phyloP scores from a whole-genome alignment of 2,329 filamentous ascomycete genomes.

The Leptographium wingfieldii region DNA sequence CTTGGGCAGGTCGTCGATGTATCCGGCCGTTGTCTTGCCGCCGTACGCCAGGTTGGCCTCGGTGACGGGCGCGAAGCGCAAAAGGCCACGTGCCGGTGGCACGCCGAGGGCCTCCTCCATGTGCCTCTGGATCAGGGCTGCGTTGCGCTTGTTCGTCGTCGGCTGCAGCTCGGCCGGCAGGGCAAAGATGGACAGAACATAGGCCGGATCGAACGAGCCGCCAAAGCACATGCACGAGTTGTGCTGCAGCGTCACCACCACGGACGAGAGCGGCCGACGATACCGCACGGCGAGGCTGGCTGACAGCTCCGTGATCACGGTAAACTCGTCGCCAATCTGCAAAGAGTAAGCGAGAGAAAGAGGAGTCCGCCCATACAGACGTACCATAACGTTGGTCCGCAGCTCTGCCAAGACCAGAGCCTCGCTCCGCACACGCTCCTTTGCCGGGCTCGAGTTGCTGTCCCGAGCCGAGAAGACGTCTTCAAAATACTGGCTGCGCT shows the following conservation, averaged over 20 bases:
- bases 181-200: constrained; percentile 61
- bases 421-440: constrained; percentile 37
- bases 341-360: neutral
- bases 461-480: constrained; percentile 25
- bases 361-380: constrained; percentile 10
- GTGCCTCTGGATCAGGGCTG: constrained; percentile 62
- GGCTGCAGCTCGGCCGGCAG: constrained; percentile 57
- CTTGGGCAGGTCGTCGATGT: constrained; percentile 45
- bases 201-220: constrained; percentile 66
- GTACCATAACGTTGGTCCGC: constrained; percentile 50
- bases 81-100: constrained; percentile 49
- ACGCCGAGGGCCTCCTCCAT: constrained; percentile 61
- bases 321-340: constrained; percentile 63
- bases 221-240: constrained; percentile 63
- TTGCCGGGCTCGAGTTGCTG: constrained; percentile 21
- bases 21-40: constrained; percentile 55
- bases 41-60: constrained; percentile 63
- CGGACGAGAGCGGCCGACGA: constrained; percentile 57
- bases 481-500: constrained; percentile 33
- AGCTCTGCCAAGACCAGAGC: constrained; percentile 51
- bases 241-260: constrained; percentile 66
- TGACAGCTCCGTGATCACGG: constrained; percentile 61
- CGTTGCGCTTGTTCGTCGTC: constrained; percentile 69
- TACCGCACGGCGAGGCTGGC: constrained; percentile 64
- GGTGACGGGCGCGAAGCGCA: constrained; percentile 56